Conservation (phyloP, 176 grass and related monocot species). For the Echinochloa phyllopogon region DNA sequence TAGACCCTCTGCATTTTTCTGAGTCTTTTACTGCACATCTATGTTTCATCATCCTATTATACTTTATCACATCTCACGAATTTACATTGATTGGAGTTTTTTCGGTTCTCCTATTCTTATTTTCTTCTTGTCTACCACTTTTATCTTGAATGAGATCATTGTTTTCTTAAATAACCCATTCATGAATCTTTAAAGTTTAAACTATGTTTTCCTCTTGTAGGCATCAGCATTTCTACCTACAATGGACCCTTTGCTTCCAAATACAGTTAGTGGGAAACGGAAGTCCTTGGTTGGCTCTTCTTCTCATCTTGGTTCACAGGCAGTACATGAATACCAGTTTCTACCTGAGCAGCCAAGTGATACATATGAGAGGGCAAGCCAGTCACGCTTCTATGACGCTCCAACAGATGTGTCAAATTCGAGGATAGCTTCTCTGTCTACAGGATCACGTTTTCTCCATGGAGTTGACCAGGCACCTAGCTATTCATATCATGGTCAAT, state of each 20-base stretch:
- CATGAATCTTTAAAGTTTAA: conserved; percentile 16
- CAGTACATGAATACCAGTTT: conserved; percentile 85
- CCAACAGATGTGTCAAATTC: conserved; percentile 50
- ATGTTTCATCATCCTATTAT: background rate
- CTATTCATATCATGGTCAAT: conserved; percentile 72
- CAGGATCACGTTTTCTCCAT: conserved; percentile 61
- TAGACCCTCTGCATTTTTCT: background rate
- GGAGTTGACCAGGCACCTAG: conserved; percentile 56
- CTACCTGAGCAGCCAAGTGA: conserved; percentile 80
- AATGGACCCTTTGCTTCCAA: conserved; percentile 58
- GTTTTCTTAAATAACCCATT: background rate
- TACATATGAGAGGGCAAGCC: conserved; percentile 64
- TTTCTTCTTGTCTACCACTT: background rate
- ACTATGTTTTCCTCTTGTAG: conserved; percentile 43
- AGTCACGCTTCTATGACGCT: conserved; percentile 62
- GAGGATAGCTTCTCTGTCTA: conserved; percentile 54
- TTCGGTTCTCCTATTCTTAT: background rate
- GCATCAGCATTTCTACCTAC: conserved; percentile 71
- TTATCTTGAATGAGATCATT: conserved; percentile 2
- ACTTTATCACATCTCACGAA: background rate
- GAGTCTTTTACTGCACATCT: background rate
- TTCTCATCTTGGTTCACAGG: conserved; percentile 60
- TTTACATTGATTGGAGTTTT: background rate
- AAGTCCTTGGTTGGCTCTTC: conserved; percentile 60
- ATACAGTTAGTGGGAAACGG: conserved; percentile 56